A percentile compares a stretch with the other conserved stretches of the same genome.
Evolutionary conservation across 202 grass and related monocot genomes (phyloP).

Genomic region (Schoenoplectus triqueter): DNA sequence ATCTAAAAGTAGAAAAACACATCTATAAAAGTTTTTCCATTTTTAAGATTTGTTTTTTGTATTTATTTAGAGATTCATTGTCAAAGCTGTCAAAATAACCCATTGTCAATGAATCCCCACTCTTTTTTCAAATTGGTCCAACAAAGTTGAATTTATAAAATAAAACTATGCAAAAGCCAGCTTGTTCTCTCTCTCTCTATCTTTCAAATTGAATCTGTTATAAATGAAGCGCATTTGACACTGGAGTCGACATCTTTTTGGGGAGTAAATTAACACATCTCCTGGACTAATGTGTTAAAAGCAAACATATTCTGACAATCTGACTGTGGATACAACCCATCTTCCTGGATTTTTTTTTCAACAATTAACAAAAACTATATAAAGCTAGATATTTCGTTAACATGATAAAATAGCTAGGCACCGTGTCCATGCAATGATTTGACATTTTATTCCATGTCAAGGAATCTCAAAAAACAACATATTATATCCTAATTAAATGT

Average conservation of each 20-base stretch:
- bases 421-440: too few relatives aligned
- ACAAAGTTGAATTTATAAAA: slow-evolving; percentile 18
- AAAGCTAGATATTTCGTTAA: not conserved
- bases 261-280: not conserved
- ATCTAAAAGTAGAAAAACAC: too few relatives aligned
- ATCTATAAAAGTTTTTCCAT: too few relatives aligned
- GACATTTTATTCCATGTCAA: too few relatives aligned
- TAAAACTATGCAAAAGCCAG: not conserved
- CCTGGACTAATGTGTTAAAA: not conserved
- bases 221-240: not conserved
- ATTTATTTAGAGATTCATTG: too few relatives aligned
- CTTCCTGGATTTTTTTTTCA: not conserved
- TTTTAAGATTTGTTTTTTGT: too few relatives aligned
- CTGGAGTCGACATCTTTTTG: not conserved
- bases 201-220: not conserved
- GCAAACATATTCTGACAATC: not conserved
- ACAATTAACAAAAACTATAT: not conserved
- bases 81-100: too few relatives aligned
- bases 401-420: too few relatives aligned
- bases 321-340: not conserved
- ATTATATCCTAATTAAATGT: too few relatives aligned
- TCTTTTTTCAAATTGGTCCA: not conserved
- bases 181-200: not conserved
- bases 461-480: too few relatives aligned
- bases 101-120: too few relatives aligned